Percentiles rank a stretch among this genome's conserved stretches.
These are phyloP conservation scores for Pneumocystis sp. DNA, from an alignment of 1,139 yeast genomes.

Conservation along the genomic window DNA sequence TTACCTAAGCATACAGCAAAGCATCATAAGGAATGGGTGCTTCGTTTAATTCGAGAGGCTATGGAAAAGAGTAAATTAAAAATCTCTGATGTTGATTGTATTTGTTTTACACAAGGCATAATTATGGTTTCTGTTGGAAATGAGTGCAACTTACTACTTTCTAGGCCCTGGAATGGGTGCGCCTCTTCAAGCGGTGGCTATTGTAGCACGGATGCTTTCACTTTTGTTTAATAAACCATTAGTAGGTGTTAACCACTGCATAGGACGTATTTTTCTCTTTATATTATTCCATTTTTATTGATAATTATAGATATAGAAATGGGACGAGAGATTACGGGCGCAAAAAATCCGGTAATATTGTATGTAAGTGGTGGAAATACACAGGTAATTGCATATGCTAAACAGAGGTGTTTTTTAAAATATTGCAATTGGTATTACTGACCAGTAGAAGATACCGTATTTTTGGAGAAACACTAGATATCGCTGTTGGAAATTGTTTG, in stretches of 20 bases:
- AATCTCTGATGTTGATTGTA: constrained; percentile 56
- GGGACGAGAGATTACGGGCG: constrained; percentile 97
- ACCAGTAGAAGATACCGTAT: constrained; percentile 42
- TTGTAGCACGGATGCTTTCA: constrained; percentile 78
- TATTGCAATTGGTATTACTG: not conserved
- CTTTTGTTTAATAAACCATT: constrained; percentile 72
- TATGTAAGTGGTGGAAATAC: constrained; percentile 98
- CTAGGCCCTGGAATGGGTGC: constrained; percentile 99
- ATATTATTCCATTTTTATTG: not conserved
- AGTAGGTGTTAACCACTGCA: constrained; percentile 91
- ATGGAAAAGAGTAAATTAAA: constrained; percentile 45
- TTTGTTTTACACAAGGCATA: constrained; percentile 42
- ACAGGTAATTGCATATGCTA: constrained; percentile 91
- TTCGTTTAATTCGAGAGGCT: constrained; percentile 55
- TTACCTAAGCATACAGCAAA: constrained; percentile 91
- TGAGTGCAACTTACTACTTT: constrained; percentile 21
- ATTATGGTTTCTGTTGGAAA: not conserved
- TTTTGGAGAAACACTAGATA: constrained; percentile 92
- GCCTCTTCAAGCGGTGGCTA: constrained; percentile 81
- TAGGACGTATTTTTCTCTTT: constrained; percentile 40
- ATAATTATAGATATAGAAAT: constrained; percentile 54
- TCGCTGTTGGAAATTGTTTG: constrained; percentile 91
- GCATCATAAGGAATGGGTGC: constrained; percentile 94
- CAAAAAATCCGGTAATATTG: constrained; percentile 83
- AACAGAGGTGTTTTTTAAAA: constrained; percentile 36